phyloP scores from a whole-genome alignment of 371 early-diverging fungal species.

The Lichtheimia ornata region DNA sequence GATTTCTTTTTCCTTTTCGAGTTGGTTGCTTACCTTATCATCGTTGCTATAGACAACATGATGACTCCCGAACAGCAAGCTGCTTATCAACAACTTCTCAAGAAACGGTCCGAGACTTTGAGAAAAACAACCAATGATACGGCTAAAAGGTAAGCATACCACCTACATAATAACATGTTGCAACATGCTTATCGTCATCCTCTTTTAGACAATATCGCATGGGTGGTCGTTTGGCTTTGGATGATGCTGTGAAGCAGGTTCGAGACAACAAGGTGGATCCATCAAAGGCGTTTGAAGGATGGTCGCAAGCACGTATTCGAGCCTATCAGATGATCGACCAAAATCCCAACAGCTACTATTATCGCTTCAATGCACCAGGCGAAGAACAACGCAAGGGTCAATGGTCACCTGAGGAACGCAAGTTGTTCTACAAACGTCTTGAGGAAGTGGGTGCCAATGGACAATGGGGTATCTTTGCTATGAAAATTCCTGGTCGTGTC shows the following conservation, averaged over 20 bases:
- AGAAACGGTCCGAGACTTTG: slow-evolving; percentile 72
- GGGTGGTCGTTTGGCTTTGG: slow-evolving; percentile 79
- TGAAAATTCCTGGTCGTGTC: slow-evolving; percentile 92
- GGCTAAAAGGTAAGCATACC: slow-evolving; percentile 62
- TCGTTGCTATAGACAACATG: slow-evolving; percentile 16
- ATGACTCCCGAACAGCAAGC: slow-evolving; percentile 78
- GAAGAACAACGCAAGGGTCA: slow-evolving; percentile 89
- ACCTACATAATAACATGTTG: too few species aligned
- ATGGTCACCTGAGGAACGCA: slow-evolving; percentile 85
- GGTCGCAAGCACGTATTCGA: slow-evolving; percentile 91
- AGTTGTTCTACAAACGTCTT: slow-evolving; percentile 79
- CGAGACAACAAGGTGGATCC: slow-evolving; percentile 74
- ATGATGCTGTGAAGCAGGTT: slow-evolving; percentile 87
- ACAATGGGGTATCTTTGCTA: slow-evolving; percentile 95
- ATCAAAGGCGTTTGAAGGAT: slow-evolving; percentile 87
- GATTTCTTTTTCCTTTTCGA: background rate
- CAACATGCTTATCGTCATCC: too few species aligned
- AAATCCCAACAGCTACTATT: slow-evolving; percentile 94
- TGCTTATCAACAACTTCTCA: slow-evolving; percentile 79
- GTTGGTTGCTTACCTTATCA: background rate
- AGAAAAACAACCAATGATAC: slow-evolving; percentile 76
- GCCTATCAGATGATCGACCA: slow-evolving; percentile 88
- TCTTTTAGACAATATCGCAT: slow-evolving; percentile 64
- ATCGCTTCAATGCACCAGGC: slow-evolving; percentile 94
- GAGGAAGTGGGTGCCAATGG: slow-evolving; percentile 89